A percentile compares a stretch with the other conserved stretches of the same genome.
phyloP scores from a whole-genome alignment of 192 early-diverging fungal genomes.

The Rhizophlyctis rosea region DNA sequence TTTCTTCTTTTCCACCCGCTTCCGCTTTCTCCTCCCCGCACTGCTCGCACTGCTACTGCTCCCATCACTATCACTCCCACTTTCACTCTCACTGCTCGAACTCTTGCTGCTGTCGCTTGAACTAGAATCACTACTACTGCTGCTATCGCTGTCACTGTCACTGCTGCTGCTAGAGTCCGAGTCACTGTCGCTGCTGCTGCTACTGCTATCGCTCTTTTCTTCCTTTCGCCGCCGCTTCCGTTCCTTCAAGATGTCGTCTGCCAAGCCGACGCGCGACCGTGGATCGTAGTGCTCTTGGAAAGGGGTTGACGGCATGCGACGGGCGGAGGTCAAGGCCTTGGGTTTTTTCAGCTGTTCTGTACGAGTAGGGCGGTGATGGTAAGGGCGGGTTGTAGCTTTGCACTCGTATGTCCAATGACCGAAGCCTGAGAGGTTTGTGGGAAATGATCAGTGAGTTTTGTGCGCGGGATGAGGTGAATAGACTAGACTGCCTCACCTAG shows the following conservation, averaged over 20 bases:
- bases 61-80: too few species aligned
- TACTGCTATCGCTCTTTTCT: not conserved
- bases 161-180: too few species aligned
- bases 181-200: too few species aligned
- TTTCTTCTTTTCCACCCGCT: too few species aligned
- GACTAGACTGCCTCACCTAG: slow-evolving; percentile 6
- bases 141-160: slow-evolving; percentile 1
- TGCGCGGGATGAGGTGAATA: not conserved
- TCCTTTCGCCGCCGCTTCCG: not conserved
- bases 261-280: slow-evolving; percentile 14
- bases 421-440: slow-evolving; percentile 1
- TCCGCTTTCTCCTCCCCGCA: too few species aligned
- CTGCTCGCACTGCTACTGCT: too few species aligned
- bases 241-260: slow-evolving; percentile 20
- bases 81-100: too few species aligned
- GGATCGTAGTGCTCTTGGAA: too few species aligned
- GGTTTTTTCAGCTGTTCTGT: slow-evolving; percentile 19
- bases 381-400: slow-evolving; percentile 12
- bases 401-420: slow-evolving; percentile 29
- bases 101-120: too few species aligned
- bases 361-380: slow-evolving; percentile 14
- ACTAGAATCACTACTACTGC: slow-evolving; percentile 5
- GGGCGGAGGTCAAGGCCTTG: too few species aligned
- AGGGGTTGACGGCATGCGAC: too few species aligned
- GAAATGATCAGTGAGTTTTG: not conserved